Conservation (phyloP, 2,329 filamentous ascomycete species). For the Cytospora paraplurivora region DNA sequence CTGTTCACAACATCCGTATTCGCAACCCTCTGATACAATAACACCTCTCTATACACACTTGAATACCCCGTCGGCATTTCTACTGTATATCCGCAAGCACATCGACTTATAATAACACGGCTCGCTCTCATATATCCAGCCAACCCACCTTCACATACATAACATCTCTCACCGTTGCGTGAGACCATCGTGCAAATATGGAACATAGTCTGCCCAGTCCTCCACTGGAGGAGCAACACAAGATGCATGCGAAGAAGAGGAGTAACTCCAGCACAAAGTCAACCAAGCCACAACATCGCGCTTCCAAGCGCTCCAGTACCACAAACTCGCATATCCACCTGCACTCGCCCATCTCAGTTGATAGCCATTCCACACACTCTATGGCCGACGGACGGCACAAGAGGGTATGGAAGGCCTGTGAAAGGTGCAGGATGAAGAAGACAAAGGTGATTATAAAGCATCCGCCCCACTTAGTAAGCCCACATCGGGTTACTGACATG, state of each 20-base stretch:
- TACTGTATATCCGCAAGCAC: neutral
- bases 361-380: slow-evolving; percentile 42
- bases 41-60: neutral
- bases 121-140: slow-evolving; percentile 2
- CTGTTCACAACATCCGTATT: slow-evolving; percentile 5
- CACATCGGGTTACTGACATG: slow-evolving; percentile 24
- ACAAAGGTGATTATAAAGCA: slow-evolving; percentile 55
- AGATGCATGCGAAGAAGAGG: slow-evolving; percentile 42
- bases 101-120: slow-evolving; percentile 14
- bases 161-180: neutral
- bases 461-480: neutral
- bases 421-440: slow-evolving; percentile 70
- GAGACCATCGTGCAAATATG: slow-evolving; percentile 41
- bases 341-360: slow-evolving; percentile 41
- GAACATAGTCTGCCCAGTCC: slow-evolving; percentile 55
- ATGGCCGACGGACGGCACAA: slow-evolving; percentile 60
- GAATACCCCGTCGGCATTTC: neutral
- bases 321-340: slow-evolving; percentile 42
- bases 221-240: slow-evolving; percentile 50
- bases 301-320: slow-evolving; percentile 52
- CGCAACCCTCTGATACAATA: slow-evolving; percentile 6
- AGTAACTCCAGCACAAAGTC: slow-evolving; percentile 47
- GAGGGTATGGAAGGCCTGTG: slow-evolving; percentile 68
- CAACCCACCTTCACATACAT: neutral
- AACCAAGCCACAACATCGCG: slow-evolving; percentile 53